These are phyloP conservation scores for Chlorociboria aeruginascens DNA, from an alignment of 495 filamentous ascomycete genomes.

Conservation along the genomic window DNA sequence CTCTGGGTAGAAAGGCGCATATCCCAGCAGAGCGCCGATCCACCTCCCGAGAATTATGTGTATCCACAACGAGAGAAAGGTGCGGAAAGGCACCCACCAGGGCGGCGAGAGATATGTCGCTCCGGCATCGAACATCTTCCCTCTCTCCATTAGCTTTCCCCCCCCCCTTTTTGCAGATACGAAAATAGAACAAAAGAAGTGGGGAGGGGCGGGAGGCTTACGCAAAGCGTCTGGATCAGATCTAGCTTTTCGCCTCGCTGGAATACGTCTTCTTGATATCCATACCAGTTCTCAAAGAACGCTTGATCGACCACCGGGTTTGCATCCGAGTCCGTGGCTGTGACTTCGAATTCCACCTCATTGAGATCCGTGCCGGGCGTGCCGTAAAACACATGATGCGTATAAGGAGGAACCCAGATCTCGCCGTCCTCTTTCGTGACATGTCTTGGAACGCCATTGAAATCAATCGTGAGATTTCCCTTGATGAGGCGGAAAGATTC, in stretches of 20 bases:
- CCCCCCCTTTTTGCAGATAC: not conserved
- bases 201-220: slow-evolving; percentile 11
- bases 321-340: slow-evolving; percentile 1
- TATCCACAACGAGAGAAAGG: slow-evolving; percentile 22
- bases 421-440: slow-evolving; percentile 24
- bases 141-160: slow-evolving; percentile 19
- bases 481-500: slow-evolving; percentile 30
- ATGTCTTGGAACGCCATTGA: slow-evolving; percentile 23
- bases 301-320: slow-evolving; percentile 23
- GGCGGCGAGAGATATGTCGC: slow-evolving; percentile 34
- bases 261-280: slow-evolving; percentile 35
- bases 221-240: slow-evolving; percentile 33
- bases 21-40: slow-evolving; percentile 38
- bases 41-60: slow-evolving; percentile 37
- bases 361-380: slow-evolving; percentile 2
- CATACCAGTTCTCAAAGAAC: slow-evolving; percentile 47
- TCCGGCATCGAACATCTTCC: slow-evolving; percentile 36
- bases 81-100: slow-evolving; percentile 33
- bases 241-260: slow-evolving; percentile 27
- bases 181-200: not conserved
- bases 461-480: slow-evolving; percentile 26
- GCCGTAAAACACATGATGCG: slow-evolving; percentile 29
- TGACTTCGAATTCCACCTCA: slow-evolving; percentile 2
- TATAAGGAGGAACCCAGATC: slow-evolving; percentile 24
- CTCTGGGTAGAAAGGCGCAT: slow-evolving; percentile 36